phyloP scores from a whole-genome alignment of 2,329 filamentous ascomycete genomes.

The Xylaria sp. region DNA sequence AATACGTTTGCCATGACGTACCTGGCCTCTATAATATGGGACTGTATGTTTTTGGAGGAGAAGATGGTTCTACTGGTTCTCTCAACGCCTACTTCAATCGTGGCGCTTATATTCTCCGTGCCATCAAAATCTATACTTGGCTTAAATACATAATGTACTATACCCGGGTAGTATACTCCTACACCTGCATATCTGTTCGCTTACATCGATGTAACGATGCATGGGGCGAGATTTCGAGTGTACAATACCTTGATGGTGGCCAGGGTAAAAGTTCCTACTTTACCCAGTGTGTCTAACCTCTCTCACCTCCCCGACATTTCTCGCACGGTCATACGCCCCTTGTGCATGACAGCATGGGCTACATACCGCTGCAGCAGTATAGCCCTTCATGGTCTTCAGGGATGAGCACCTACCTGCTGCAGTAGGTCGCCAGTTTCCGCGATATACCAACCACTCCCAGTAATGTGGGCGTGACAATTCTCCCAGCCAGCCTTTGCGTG shows the following conservation, averaged over 20 bases:
- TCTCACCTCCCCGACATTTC: background rate
- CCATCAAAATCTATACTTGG: background rate
- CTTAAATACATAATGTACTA: conserved; percentile 23
- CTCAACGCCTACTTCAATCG: background rate
- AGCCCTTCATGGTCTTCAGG: background rate
- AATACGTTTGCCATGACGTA: too few species aligned
- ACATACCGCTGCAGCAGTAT: conserved; percentile 1
- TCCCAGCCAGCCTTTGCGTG: conserved; percentile 7
- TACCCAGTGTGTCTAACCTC: background rate
- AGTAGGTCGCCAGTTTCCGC: background rate
- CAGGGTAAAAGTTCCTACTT: background rate
- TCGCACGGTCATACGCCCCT: conserved; percentile 17
- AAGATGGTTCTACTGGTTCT: background rate
- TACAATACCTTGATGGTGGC: background rate
- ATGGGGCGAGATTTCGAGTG: background rate
- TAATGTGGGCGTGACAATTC: conserved; percentile 12
- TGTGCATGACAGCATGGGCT: conserved; percentile 30
- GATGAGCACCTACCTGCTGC: background rate
- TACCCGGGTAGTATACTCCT: background rate
- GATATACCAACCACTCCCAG: conserved; percentile 8
- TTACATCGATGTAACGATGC: conserved; percentile 33
- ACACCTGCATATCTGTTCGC: conserved; percentile 9
- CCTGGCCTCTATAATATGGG: background rate
- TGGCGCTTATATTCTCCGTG: background rate
- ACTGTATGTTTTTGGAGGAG: background rate